Evolutionary conservation across 805 yeast species (phyloP).

Genomic region (Pichia occidentalis): DNA sequence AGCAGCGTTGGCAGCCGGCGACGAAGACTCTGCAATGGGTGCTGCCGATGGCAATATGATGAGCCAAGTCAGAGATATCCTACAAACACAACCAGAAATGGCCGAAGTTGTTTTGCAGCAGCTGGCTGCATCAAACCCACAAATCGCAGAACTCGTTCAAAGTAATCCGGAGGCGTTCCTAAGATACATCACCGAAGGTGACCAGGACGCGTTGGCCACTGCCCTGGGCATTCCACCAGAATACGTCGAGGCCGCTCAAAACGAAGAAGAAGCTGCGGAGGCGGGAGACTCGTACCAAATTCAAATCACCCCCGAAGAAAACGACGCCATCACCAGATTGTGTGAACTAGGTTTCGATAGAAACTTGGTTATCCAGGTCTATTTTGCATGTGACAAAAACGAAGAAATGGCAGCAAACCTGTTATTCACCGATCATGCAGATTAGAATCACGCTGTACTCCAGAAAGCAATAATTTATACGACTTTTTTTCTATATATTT

Average conservation of each 20-base stretch:
- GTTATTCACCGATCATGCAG: constrained; percentile 57
- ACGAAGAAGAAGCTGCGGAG: constrained; percentile 34
- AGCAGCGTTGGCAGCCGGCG: constrained; percentile 34
- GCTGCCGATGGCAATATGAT: constrained; percentile 29
- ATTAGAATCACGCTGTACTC: no score
- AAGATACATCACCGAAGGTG: constrained; percentile 61
- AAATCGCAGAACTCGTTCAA: constrained; percentile 71
- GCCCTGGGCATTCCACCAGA: constrained; percentile 36
- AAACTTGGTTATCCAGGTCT: constrained; percentile 81
- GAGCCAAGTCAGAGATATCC: constrained; percentile 63
- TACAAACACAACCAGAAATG: constrained; percentile 82
- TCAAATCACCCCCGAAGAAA: constrained; percentile 71
- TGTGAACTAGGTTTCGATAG: constrained; percentile 93
- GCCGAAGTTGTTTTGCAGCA: constrained; percentile 79
- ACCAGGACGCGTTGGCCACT: constrained; percentile 45
- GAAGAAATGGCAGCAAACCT: constrained; percentile 96
- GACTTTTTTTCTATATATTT: constrained; percentile 2
- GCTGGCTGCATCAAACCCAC: constrained; percentile 76
- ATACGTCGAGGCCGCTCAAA: constrained; percentile 31
- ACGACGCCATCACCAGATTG: constrained; percentile 80
- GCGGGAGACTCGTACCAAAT: constrained; percentile 34
- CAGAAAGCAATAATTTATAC: neutral
- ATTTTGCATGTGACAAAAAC: constrained; percentile 95
- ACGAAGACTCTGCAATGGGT: constrained; percentile 27
- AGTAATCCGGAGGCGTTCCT: constrained; percentile 87